These are phyloP conservation scores for Globisporangium uncinulatum DNA, from an alignment of 352 stramenopile genomes.

Conservation along the genomic window DNA sequence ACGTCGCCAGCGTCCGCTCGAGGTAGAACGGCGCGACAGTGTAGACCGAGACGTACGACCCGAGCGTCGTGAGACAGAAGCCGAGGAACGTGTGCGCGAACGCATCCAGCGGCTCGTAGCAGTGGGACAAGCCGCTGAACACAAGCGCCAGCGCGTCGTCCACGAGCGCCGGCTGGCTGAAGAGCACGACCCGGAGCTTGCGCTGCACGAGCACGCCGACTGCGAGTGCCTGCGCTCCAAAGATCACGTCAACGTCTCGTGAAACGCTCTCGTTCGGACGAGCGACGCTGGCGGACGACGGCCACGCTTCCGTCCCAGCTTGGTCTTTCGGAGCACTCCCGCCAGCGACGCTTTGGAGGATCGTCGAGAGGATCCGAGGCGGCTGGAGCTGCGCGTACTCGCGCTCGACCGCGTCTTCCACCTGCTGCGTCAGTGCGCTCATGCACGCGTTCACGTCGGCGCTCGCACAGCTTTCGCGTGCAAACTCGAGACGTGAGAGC, in stretches of 20 bases:
- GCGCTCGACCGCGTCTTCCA: constrained; percentile 35
- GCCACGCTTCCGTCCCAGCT: not conserved
- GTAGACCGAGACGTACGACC: constrained; percentile 39
- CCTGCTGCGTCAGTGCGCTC: constrained; percentile 29
- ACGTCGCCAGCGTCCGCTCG: constrained; percentile 37
- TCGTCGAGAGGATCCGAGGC: constrained; percentile 20
- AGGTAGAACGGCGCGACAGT: constrained; percentile 52
- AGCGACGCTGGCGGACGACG: too few relatives aligned
- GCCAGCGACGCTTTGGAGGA: constrained; percentile 20
- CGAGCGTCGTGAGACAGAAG: constrained; percentile 39
- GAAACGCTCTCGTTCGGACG: constrained; percentile 1
- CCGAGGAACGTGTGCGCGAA: constrained; percentile 48
- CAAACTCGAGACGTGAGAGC: constrained; percentile 41
- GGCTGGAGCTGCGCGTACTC: constrained; percentile 12
- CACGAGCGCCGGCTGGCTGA: constrained; percentile 26
- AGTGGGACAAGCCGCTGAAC: constrained; percentile 45
- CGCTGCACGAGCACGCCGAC: constrained; percentile 45
- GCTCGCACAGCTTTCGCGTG: constrained; percentile 29
- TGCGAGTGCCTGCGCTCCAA: constrained; percentile 29
- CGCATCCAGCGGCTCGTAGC: constrained; percentile 38
- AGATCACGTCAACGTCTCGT: constrained; percentile 28
- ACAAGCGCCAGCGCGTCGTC: constrained; percentile 40
- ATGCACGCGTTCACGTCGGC: constrained; percentile 28
- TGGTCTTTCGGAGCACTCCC: not conserved
- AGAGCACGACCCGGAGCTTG: constrained; percentile 41